phyloP scores from a whole-genome alignment of 257 asterid genomes.

The Fraxinus excelsior region DNA sequence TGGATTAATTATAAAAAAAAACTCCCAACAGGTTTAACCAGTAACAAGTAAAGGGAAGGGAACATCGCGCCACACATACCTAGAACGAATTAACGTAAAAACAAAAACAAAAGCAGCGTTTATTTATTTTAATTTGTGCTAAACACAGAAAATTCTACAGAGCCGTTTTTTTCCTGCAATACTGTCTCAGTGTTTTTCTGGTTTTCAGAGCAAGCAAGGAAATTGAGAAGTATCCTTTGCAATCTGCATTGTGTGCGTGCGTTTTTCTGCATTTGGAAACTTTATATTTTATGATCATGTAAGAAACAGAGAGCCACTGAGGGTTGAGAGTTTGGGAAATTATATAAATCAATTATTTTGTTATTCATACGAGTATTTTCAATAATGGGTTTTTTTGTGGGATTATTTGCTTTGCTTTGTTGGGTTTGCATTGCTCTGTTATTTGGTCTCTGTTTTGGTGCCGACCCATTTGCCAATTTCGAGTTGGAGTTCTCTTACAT shows the following conservation, averaged over 20 bases:
- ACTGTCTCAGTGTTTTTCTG: not conserved
- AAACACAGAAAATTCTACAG: not conserved
- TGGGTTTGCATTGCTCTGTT: conserved; percentile 39
- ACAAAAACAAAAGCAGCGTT: not conserved
- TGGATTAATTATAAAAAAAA: not conserved
- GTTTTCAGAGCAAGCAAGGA: not conserved
- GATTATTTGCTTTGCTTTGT: conserved; percentile 7
- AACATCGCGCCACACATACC: conserved; percentile 21
- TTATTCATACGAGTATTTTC: conserved; percentile 19
- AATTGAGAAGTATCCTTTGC: not conserved
- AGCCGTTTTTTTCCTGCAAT: not conserved
- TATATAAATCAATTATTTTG: not conserved
- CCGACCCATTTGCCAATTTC: conserved; percentile 65
- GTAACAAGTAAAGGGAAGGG: conserved; percentile 19
- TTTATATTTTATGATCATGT: not conserved
- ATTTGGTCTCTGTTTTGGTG: conserved; percentile 47
- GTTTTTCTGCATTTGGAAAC: not conserved
- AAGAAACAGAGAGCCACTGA: not conserved
- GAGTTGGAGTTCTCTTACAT: conserved; percentile 71
- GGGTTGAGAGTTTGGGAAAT: not conserved
- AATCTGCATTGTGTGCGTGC: not conserved
- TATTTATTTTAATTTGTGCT: not conserved
- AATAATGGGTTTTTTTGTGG: not conserved
- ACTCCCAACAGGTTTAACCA: conserved; percentile 19
- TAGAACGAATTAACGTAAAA: not conserved